Percentiles rank a stretch among this genome's conserved stretches.
Conservation (phyloP, 345 rosid genomes). For the Bruguiera gymnorhiza region DNA sequence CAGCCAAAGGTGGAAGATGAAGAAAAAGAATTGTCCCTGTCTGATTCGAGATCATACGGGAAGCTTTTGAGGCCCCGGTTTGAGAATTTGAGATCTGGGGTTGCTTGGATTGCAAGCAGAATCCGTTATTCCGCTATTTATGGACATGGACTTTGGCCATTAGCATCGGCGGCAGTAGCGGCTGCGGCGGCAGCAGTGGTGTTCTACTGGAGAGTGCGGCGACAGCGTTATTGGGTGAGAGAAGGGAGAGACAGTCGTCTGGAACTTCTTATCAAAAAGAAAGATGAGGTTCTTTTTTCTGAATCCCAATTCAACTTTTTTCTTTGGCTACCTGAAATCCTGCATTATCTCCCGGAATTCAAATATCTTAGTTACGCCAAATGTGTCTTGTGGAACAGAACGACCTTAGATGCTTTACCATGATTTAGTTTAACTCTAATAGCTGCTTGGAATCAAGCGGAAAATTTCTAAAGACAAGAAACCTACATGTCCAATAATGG, state of each 20-base stretch:
- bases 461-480: too few species aligned
- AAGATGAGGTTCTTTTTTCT: slow-evolving; percentile 39
- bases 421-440: too few species aligned
- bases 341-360: neutral
- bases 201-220: slow-evolving; percentile 22
- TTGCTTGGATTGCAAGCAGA: slow-evolving; percentile 25
- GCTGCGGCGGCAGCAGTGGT: slow-evolving; percentile 31
- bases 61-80: slow-evolving; percentile 11
- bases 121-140: slow-evolving; percentile 10
- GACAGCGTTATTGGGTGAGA: slow-evolving; percentile 26
- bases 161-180: slow-evolving; percentile 14
- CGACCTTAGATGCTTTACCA: too few species aligned
- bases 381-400: too few species aligned
- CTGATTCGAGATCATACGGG: slow-evolving; percentile 1
- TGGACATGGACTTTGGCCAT: slow-evolving; percentile 30
- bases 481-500: too few species aligned
- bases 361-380: neutral
- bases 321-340: neutral
- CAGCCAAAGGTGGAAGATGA: neutral
- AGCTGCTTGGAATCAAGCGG: too few species aligned
- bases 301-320: neutral
- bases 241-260: slow-evolving; percentile 25
- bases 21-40: neutral
- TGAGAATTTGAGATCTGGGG: slow-evolving; percentile 19
- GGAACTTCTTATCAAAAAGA: slow-evolving; percentile 35